Evolutionary conservation across 208 protist species (phyloP), one percentile per base, ranked within the genome.

Genomic region (Trypanosoma congolense): DNA sequence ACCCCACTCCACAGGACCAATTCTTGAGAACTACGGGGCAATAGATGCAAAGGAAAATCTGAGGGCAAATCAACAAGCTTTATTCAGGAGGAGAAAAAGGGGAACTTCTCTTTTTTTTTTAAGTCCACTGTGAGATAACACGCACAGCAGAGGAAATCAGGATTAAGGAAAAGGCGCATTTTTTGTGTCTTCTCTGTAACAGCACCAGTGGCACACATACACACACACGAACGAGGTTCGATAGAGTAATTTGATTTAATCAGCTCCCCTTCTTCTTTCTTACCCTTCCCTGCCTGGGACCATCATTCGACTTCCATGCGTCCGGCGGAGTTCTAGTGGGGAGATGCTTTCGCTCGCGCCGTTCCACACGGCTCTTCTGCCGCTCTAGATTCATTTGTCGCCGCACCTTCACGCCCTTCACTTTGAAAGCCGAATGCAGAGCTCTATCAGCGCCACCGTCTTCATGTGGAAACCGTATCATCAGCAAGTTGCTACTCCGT

Each of bases 401-500:
- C 56, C 73, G 78, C 25, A 90, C 79, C 1, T 65, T 59, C 1
- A 59, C 40, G 12, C 72, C 75, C 73, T 75, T 79, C n/a, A 57
- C 30, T 12, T 44, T 38, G 57, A 84, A 90, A 0, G 62, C 35
- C 0, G 46, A 50, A 48, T 26, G 38, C 50, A 82, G 30, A 10
- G 28, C 40, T 16, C 33, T 6, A 16, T 48, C 35, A 31, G 61
- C 19, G 29, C 45, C 50, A 33, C 18, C 56, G 1, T 55, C 56
- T 10, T 28, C 22, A 2, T 68, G 65, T 8, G 65, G 36, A 56
- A 93, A 90, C 36, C 80, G 77, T 26, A 88, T 45, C 53, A 93
- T 69, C 26, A 89, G 43, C 9, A 93, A 35, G 48, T 79, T 85
- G 53, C 70, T 84, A 70, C 86, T 93, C 28, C 86, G 81, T 8